Evolutionary conservation across 108 stramenopile genomes (phyloP).

Genomic region (Pseudonitzschia pungens): DNA sequence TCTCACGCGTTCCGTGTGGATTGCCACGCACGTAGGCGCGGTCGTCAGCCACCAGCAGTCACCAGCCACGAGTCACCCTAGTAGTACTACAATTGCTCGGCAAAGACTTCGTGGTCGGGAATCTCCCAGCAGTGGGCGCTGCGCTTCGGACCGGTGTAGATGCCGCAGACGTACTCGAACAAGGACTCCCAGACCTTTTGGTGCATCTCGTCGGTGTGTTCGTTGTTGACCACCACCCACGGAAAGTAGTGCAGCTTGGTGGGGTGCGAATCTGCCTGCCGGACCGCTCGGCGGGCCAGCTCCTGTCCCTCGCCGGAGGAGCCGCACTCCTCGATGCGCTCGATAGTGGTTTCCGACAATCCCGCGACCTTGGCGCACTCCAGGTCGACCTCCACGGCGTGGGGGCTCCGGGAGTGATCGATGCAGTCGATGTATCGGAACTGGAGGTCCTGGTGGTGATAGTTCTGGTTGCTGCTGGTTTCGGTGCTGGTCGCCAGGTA

Average conservation of each 20-base stretch:
- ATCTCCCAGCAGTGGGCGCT: background rate
- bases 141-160: background rate
- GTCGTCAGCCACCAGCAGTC: no score
- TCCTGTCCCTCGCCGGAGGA: background rate
- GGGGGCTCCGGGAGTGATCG: background rate
- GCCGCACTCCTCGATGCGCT: background rate
- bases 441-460: background rate
- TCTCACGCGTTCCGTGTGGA: no score
- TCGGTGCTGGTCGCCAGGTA: background rate
- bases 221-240: background rate
- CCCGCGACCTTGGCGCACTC: constrained; percentile 3
- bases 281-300: background rate
- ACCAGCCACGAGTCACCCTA: no score
- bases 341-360: background rate
- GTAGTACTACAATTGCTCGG: no score
- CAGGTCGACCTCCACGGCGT: background rate
- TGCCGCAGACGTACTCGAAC: background rate
- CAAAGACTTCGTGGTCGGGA: background rate
- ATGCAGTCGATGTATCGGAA: constrained; percentile 12
- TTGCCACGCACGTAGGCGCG: no score
- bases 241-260: background rate
- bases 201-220: background rate
- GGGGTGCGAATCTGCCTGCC: background rate
- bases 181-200: background rate
- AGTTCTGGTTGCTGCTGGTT: background rate